A percentile compares a stretch with the other conserved stretches of the same genome.
These are phyloP conservation scores for Cudoniella acicularis DNA, from an alignment of 495 filamentous ascomycete genomes.

Conservation along the genomic window DNA sequence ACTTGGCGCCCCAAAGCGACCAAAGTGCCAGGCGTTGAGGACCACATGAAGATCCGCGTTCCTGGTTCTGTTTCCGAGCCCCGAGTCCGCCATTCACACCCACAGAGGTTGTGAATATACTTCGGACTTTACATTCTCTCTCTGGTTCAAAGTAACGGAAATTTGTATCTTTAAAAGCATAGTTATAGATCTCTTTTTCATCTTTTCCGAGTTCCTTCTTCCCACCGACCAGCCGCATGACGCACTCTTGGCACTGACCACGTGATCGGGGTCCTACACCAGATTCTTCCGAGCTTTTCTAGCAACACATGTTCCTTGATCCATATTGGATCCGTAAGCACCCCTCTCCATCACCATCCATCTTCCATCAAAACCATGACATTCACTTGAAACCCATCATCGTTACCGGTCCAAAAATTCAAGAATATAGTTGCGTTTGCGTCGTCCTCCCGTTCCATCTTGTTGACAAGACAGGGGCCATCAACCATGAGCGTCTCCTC, in stretches of 20 bases:
- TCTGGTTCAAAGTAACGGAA: neutral
- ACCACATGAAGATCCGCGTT: neutral
- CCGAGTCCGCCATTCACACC: no score
- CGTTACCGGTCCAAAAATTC: neutral
- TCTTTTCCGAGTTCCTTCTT: neutral
- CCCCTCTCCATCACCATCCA: neutral
- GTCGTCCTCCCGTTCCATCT: neutral
- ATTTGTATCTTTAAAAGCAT: no score
- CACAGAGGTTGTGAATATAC: no score
- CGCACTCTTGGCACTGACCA: neutral
- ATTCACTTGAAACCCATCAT: constrained; percentile 5
- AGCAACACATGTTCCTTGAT: constrained; percentile 15
- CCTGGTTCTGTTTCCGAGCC: neutral
- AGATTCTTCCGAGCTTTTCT: constrained; percentile 2
- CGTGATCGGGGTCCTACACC: neutral
- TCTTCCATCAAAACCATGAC: constrained; percentile 14
- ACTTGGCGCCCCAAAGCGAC: neutral
- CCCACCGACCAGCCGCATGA: neutral
- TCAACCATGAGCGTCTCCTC: constrained; percentile 57
- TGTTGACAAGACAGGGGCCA: constrained; percentile 7
- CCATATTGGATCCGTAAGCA: constrained; percentile 9
- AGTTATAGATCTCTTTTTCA: neutral
- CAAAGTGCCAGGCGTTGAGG: neutral
- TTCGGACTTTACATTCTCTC: neutral
- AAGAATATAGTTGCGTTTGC: neutral